These are phyloP conservation scores for Hibiscus trionum DNA, from an alignment of 345 rosid genomes.

Conservation along the genomic window DNA sequence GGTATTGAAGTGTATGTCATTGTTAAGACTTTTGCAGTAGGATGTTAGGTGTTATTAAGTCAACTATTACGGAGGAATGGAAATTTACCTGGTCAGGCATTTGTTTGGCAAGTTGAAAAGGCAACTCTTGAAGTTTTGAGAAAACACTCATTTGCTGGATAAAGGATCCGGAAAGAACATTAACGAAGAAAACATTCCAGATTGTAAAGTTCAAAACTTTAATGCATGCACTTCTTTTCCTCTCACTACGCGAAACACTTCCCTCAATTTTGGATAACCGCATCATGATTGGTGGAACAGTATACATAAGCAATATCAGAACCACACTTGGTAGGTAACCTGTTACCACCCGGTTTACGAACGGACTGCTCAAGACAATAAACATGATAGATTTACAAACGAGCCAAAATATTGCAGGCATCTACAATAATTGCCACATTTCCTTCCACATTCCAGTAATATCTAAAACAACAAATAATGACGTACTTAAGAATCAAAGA, in stretches of 20 bases:
- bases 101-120: slow-evolving; percentile 58
- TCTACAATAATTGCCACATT: neutral
- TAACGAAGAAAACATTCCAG: slow-evolving; percentile 92
- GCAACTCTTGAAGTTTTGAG: slow-evolving; percentile 55
- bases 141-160: slow-evolving; percentile 45
- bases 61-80: neutral
- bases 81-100: slow-evolving; percentile 67
- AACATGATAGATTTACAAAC: neutral
- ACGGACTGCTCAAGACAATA: slow-evolving; percentile 34
- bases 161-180: slow-evolving; percentile 72
- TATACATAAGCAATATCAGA: slow-evolving; percentile 49
- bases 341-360: slow-evolving; percentile 51
- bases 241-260: slow-evolving; percentile 54
- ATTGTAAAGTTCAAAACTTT: slow-evolving; percentile 79
- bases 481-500: neutral
- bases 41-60: neutral
- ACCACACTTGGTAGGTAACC: slow-evolving; percentile 97
- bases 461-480: neutral
- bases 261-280: slow-evolving; percentile 75
- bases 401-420: neutral
- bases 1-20: neutral
- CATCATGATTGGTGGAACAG: slow-evolving; percentile 93
- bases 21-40: neutral
- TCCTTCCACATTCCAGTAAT: neutral
- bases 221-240: slow-evolving; percentile 79